phyloP scores from a whole-genome alignment of 2,329 filamentous ascomycete species.

The Colletotrichum zoysiae region DNA sequence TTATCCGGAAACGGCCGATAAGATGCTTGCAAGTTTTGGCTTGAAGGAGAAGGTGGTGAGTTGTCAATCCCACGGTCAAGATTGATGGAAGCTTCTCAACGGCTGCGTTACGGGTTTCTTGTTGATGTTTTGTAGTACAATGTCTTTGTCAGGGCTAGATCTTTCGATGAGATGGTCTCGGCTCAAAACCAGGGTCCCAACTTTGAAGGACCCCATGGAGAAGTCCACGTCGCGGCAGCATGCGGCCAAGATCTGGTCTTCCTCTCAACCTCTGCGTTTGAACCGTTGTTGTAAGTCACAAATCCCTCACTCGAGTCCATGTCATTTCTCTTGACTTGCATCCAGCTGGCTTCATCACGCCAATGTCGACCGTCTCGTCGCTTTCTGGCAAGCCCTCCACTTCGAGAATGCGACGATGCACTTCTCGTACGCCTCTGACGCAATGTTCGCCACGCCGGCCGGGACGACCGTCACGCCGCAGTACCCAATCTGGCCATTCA shows the following conservation, averaged over 20 bases:
- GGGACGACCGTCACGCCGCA: conserved; percentile 57
- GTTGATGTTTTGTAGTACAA: conserved; percentile 53
- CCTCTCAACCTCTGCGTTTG: conserved; percentile 58
- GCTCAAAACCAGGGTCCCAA: conserved; percentile 53
- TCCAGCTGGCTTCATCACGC: conserved; percentile 63
- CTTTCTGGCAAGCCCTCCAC: conserved; percentile 64
- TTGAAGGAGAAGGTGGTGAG: conserved; percentile 59
- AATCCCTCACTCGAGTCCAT: background rate
- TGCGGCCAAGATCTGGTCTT: conserved; percentile 52
- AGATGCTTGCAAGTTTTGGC: conserved; percentile 47
- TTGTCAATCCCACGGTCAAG: conserved; percentile 9
- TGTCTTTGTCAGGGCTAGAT: conserved; percentile 54
- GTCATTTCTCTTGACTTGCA: conserved; percentile 8
- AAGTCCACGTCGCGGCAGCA: conserved; percentile 56
- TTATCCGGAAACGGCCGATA: conserved; percentile 57
- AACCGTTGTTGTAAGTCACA: conserved; percentile 60
- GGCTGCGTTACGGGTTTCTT: background rate
- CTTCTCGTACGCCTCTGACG: conserved; percentile 51
- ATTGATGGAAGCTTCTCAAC: background rate
- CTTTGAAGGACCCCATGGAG: conserved; percentile 60
- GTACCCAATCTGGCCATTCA: conserved; percentile 65
- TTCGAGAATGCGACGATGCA: conserved; percentile 53
- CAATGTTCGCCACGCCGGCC: conserved; percentile 56
- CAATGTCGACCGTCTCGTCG: conserved; percentile 75
- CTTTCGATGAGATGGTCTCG: conserved; percentile 57